phyloP scores from a whole-genome alignment of 2,329 filamentous ascomycete species.

The Cladophialophora chaetospira region DNA sequence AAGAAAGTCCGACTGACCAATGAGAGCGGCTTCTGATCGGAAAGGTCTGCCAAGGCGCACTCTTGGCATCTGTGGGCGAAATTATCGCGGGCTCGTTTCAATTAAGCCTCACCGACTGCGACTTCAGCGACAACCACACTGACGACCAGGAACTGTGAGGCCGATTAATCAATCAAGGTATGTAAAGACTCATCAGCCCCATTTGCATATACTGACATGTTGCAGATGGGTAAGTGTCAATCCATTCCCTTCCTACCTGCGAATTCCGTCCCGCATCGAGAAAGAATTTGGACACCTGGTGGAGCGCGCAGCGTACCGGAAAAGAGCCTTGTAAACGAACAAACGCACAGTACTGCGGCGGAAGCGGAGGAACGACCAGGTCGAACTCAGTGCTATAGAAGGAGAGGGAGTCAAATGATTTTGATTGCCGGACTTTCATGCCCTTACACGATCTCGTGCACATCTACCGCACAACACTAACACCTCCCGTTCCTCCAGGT shows the following conservation, averaged over 20 bases:
- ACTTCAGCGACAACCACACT: constrained; percentile 20
- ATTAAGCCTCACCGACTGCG: background rate
- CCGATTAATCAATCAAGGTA: constrained; percentile 50
- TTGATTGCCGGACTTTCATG: background rate
- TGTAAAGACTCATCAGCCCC: constrained; percentile 33
- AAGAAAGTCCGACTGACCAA: constrained; percentile 17
- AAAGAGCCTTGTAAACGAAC: background rate
- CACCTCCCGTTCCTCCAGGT: constrained; percentile 60
- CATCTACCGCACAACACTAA: background rate
- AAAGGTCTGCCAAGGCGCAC: constrained; percentile 5
- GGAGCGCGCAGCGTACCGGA: background rate
- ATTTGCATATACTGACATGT: constrained; percentile 32
- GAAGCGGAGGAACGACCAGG: background rate
- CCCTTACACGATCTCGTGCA: background rate
- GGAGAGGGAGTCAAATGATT: background rate
- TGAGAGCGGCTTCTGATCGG: background rate
- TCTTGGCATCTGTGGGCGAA: constrained; percentile 22
- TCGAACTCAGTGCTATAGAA: background rate
- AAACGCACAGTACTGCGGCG: background rate
- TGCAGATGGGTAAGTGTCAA: constrained; percentile 64
- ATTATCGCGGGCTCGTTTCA: constrained; percentile 11
- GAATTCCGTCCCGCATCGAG: background rate
- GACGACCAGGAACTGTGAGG: constrained; percentile 42
- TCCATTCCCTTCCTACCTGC: constrained; percentile 18
- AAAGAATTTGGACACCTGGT: background rate